Evolutionary conservation across 1,284 basidiomycete genomes (phyloP).

Genomic region (Leccinum subatratum): DNA sequence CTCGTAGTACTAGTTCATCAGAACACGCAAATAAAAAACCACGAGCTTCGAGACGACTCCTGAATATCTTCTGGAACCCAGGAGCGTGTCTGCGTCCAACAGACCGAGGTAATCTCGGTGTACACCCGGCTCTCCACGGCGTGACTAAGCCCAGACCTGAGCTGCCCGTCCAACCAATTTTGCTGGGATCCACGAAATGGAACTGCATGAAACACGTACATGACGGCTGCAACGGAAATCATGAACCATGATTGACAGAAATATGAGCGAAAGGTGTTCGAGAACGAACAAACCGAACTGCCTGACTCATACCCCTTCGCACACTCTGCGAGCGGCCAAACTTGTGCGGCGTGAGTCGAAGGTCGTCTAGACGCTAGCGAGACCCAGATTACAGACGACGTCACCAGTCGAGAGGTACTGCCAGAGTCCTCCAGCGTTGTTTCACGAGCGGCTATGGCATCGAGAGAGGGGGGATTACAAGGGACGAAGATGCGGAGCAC

Average conservation of each 20-base stretch:
- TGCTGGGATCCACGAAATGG: constrained; percentile 22
- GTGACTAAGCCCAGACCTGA: neutral
- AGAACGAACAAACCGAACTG: constrained; percentile 24
- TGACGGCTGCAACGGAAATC: constrained; percentile 8
- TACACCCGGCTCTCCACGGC: neutral
- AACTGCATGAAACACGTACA: constrained; percentile 27
- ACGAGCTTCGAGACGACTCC: neutral
- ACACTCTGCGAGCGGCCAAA: constrained; percentile 28
- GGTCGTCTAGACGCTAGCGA: constrained; percentile 22
- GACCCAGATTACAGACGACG: constrained; percentile 56
- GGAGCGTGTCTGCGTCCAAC: neutral
- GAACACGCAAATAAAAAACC: neutral
- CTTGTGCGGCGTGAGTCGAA: constrained; percentile 25
- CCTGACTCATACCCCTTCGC: constrained; percentile 23
- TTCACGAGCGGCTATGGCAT: constrained; percentile 53
- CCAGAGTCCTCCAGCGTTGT: constrained; percentile 60
- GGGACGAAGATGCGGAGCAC: constrained; percentile 73
- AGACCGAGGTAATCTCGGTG: neutral
- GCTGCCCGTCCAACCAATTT: constrained; percentile 19
- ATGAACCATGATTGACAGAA: neutral
- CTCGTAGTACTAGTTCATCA: too few species aligned
- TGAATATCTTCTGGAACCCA: neutral
- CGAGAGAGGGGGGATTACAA: constrained; percentile 50
- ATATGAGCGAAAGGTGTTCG: neutral
- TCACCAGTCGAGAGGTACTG: constrained; percentile 67